A percentile compares a stretch with the other conserved stretches of the same genome.
Evolutionary conservation across 768 basidiomycete species (phyloP).

Genomic region (Leccinum barrowsii): DNA sequence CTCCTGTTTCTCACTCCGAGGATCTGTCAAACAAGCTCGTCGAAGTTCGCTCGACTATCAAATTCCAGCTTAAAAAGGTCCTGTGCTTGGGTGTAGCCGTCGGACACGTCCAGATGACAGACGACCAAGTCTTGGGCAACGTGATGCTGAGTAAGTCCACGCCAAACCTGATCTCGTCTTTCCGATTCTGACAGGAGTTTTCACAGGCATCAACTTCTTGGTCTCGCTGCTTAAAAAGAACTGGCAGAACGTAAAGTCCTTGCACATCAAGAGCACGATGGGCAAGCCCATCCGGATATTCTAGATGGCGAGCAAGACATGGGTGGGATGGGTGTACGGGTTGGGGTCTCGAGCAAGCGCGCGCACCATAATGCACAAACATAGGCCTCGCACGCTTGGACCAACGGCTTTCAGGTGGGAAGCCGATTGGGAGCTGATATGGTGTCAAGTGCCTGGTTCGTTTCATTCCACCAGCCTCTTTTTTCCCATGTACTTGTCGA

Average conservation of each 20-base stretch:
- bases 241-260: slow-evolving; percentile 99
- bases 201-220: slow-evolving; percentile 95
- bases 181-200: slow-evolving; percentile 6
- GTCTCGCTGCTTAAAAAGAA: slow-evolving; percentile 99
- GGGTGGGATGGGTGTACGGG: slow-evolving; percentile 10
- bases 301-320: slow-evolving; percentile 39
- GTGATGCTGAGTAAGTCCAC: slow-evolving; percentile 85
- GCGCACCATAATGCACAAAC: slow-evolving; percentile 73
- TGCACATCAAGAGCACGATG: slow-evolving; percentile 99
- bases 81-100: slow-evolving; percentile 98
- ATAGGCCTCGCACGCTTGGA: slow-evolving; percentile 99
- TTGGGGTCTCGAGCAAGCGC: slow-evolving; percentile 19
- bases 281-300: slow-evolving; percentile 96
- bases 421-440: slow-evolving; percentile 91
- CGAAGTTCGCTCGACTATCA: slow-evolving; percentile 98
- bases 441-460: slow-evolving; percentile 26
- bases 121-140: slow-evolving; percentile 95
- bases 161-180: neutral
- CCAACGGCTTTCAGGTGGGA: slow-evolving; percentile 74
- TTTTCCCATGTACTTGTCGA: slow-evolving; percentile 22
- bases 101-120: slow-evolving; percentile 95
- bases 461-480: slow-evolving; percentile 8
- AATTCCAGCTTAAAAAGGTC: slow-evolving; percentile 99
- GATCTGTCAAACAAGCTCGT: slow-evolving; percentile 86
- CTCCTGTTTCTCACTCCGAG: slow-evolving; percentile 89